Evolutionary conservation across 139 green algal species (phyloP).

Genomic region (Tetradesmus obliquus): DNA sequence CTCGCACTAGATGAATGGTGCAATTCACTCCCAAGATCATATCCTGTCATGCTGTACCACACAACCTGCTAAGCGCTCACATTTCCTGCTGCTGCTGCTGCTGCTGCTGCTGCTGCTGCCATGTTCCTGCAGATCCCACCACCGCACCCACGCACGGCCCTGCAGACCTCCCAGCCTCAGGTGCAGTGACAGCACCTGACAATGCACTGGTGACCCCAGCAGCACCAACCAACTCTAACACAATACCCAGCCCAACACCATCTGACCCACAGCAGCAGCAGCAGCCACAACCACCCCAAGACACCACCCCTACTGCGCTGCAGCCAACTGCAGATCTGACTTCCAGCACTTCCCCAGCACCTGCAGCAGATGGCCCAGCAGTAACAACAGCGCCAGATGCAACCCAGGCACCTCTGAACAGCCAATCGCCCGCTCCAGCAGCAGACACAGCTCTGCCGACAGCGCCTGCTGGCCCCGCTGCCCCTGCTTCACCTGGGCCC

Average conservation of each 20-base stretch:
- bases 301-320: background rate
- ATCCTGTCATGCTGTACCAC: no score
- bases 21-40: no score
- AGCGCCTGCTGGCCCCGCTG: no score
- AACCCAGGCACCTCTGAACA: background rate
- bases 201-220: background rate
- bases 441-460: background rate
- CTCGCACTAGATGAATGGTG: no score
- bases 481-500: background rate
- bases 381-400: background rate
- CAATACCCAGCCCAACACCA: background rate
- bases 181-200: background rate
- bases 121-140: background rate
- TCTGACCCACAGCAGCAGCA: background rate
- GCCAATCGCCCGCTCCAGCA: background rate
- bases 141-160: background rate
- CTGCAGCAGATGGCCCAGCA: background rate
- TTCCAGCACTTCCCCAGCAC: background rate
- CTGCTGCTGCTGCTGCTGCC: background rate
- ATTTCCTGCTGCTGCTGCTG: background rate
- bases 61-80: background rate
- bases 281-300: background rate
- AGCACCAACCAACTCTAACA: background rate
- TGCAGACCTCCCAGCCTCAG: background rate
- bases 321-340: background rate